Conservation (phyloP, 306 rosid genomes). For the Pterocarpus macrocarpus region DNA sequence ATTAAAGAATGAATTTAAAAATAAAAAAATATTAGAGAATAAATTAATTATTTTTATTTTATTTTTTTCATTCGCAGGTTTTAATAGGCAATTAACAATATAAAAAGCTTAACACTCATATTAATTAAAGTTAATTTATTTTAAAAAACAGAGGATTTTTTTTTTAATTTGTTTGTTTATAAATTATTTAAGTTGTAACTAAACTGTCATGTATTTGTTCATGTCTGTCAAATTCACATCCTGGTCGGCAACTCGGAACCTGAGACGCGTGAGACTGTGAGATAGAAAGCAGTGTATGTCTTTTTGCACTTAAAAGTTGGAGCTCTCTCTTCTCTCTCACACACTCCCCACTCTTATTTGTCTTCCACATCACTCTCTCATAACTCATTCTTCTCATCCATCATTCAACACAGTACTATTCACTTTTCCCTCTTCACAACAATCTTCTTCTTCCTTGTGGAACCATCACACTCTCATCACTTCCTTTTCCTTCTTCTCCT, state of each 20-base stretch:
- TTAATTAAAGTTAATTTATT: too few relatives aligned
- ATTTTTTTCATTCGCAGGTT: too few relatives aligned
- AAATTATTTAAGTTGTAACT: slow-evolving; percentile 12
- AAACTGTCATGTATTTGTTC: slow-evolving; percentile 30
- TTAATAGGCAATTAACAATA: too few relatives aligned
- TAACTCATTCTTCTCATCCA: slow-evolving; percentile 10
- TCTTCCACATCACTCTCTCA: slow-evolving; percentile 8
- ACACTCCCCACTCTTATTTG: not conserved
- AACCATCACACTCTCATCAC: not conserved
- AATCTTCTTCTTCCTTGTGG: not conserved
- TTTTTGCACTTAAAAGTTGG: slow-evolving; percentile 39
- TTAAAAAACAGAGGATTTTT: too few relatives aligned
- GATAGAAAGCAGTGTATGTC: slow-evolving; percentile 21
- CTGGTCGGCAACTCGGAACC: slow-evolving; percentile 66
- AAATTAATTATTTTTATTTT: too few relatives aligned
- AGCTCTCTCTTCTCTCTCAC: slow-evolving; percentile 36
- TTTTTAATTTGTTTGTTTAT: not conserved
- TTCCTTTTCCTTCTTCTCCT: not conserved
- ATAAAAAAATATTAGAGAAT: too few relatives aligned
- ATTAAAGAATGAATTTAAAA: too few relatives aligned
- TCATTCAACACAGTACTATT: slow-evolving; percentile 13
- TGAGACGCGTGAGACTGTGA: slow-evolving; percentile 49
- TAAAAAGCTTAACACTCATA: too few relatives aligned
- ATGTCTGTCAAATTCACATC: slow-evolving; percentile 53
- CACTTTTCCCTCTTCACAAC: not conserved